Evolutionary conservation across 805 yeast genomes (phyloP), one percentile per base, ranked within the genome.

Genomic region (Wickerhamomyces chaumierensis): DNA sequence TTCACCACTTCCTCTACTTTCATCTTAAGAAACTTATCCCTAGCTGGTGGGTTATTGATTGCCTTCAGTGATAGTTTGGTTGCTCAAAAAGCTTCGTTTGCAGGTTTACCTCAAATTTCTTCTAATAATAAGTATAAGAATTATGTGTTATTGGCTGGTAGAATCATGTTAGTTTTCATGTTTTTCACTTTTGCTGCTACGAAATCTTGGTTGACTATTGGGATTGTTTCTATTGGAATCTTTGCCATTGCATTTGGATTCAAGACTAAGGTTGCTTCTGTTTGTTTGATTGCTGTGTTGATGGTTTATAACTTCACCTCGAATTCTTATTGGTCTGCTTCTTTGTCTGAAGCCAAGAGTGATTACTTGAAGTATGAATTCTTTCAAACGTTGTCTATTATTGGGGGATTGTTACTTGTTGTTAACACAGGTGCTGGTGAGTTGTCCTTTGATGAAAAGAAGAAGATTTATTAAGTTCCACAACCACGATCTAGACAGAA

Each of bases 371-470:
- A 83, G 61, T 92, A 88, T 60, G 97, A 88, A 62, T 84, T 83
- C 60, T 90, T 82, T 72, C 98, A 92, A 66, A 86, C 95, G 31
- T 69, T 90, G 56, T 81, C 94, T 41, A 90, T 90, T 57, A 88
- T 90, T 37, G 98, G 98, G 41, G 98, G 97, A 2, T 73, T 90
- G 45, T 64, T 90, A 44, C 66, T 92, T 48, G 84, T 92, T 44
- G 95, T 85, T 42, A 86, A 83, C 63, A 85, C 95, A 3, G 98
- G 98, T 45, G 97, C 97, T 23, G 98, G 98, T 37, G 88, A 83
- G 51, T 69, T 90, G 47, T 83, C 95, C 20, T 65, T 90, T 42
- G 98, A 90, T 56, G 96, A 87, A 60, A 90, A 92, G 80, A 88
- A 90, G 69, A 90, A 90, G 69, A 78, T 84, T 42, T 85, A 82